Conservation (phyloP, 176 grass and related monocot species). For the Avena eriantha region DNA sequence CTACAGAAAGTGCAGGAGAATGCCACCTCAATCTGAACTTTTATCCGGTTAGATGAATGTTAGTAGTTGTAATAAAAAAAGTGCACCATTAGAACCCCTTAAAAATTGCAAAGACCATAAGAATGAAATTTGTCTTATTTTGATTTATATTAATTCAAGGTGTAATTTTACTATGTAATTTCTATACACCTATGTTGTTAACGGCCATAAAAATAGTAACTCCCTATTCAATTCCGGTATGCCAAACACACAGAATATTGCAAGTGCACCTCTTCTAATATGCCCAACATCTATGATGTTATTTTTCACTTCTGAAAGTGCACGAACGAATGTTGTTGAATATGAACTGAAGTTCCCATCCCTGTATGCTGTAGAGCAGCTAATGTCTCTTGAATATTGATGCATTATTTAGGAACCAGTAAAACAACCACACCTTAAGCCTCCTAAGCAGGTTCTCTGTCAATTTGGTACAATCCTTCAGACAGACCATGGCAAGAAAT, state of each 20-base stretch:
- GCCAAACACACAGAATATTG: background rate
- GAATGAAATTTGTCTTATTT: background rate
- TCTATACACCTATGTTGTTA: constrained; percentile 9
- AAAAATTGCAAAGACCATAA: background rate
- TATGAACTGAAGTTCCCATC: background rate
- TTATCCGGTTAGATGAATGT: constrained; percentile 19
- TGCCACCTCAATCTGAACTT: constrained; percentile 20
- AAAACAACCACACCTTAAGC: background rate
- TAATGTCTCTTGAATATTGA: constrained; percentile 5
- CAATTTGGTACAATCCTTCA: constrained; percentile 11
- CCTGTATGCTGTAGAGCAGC: background rate
- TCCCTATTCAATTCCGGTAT: constrained; percentile 17
- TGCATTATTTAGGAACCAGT: constrained; percentile 11
- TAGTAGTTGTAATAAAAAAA: background rate
- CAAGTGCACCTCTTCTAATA: constrained; percentile 1
- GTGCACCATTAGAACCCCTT: background rate
- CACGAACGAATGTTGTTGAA: background rate
- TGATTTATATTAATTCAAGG: constrained; percentile 25
- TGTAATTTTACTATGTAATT: background rate
- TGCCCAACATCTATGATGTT: background rate
- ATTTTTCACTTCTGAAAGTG: background rate
- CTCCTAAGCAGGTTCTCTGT: constrained; percentile 7
- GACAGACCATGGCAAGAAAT: constrained; percentile 11
- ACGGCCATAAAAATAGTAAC: background rate
- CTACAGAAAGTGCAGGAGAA: constrained; percentile 29